Conservation (phyloP, 1,284 basidiomycete species). For the Apiotrichum laibachii region DNA sequence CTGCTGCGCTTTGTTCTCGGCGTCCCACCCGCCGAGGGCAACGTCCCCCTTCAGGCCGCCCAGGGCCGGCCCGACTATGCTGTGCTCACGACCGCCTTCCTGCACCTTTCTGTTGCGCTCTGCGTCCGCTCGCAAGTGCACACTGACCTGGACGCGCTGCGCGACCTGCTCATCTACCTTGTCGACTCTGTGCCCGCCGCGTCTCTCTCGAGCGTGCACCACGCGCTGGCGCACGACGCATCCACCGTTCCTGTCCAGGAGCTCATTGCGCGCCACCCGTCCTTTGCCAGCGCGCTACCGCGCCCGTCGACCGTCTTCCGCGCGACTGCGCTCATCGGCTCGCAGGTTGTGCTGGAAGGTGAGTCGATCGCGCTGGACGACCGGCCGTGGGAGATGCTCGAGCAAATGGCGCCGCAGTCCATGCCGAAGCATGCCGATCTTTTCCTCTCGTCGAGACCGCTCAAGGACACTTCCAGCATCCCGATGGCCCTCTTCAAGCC, state of each 20-base stretch:
- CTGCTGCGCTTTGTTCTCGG: constrained; percentile 39
- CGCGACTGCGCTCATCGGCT: constrained; percentile 29
- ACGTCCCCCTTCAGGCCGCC: constrained; percentile 11
- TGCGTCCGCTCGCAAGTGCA: constrained; percentile 13
- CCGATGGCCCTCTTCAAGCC: constrained; percentile 41
- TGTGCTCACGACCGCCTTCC: constrained; percentile 30
- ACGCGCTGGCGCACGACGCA: constrained; percentile 34
- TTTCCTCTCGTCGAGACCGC: constrained; percentile 30
- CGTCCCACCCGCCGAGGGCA: constrained; percentile 23
- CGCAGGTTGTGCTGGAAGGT: constrained; percentile 17
- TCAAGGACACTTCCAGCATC: constrained; percentile 41
- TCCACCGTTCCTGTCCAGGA: constrained; percentile 24
- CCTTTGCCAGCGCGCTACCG: constrained; percentile 31
- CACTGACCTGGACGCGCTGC: constrained; percentile 17
- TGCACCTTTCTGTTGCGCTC: constrained; percentile 30
- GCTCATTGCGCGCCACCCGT: constrained; percentile 18
- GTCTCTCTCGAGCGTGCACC: constrained; percentile 10
- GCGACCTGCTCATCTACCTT: constrained; percentile 34
- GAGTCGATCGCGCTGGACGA: constrained; percentile 38
- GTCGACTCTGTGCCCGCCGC: constrained; percentile 18
- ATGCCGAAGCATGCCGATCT: constrained; percentile 27
- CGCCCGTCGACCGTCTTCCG: constrained; percentile 26
- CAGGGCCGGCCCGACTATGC: constrained; percentile 42
- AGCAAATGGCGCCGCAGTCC: constrained; percentile 32
- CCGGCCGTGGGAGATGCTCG: constrained; percentile 48